Evolutionary conservation across 805 yeast species (phyloP).

Genomic region (Kazachstania taianensis): DNA sequence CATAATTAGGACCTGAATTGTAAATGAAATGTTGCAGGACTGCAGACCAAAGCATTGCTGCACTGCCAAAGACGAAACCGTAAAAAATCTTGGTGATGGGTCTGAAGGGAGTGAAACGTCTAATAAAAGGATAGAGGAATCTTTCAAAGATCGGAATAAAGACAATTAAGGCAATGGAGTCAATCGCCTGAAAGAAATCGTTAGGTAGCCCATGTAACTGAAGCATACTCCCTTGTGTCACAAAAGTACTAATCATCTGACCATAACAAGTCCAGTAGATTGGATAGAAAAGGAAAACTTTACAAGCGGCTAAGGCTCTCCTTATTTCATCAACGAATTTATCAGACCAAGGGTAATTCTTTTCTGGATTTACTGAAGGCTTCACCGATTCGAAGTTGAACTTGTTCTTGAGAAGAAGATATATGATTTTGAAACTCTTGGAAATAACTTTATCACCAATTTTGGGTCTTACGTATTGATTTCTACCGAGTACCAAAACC

Average conservation of each 20-base stretch:
- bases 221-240: slow-evolving; percentile 67
- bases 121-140: slow-evolving; percentile 44
- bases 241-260: slow-evolving; percentile 64
- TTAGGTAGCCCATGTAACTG: slow-evolving; percentile 70
- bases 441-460: slow-evolving; percentile 53
- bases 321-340: slow-evolving; percentile 63
- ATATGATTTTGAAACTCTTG: slow-evolving; percentile 38
- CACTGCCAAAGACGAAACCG: slow-evolving; percentile 58
- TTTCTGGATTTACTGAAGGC: slow-evolving; percentile 43
- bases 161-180: slow-evolving; percentile 66
- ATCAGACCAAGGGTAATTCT: slow-evolving; percentile 50
- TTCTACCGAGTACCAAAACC: slow-evolving; percentile 43
- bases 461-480: slow-evolving; percentile 46
- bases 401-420: slow-evolving; percentile 37
- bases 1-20: slow-evolving; percentile 64
- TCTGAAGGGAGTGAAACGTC: slow-evolving; percentile 43
- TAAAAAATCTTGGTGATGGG: slow-evolving; percentile 63
- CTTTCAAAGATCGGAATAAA: slow-evolving; percentile 65
- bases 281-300: slow-evolving; percentile 61
- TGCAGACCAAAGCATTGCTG: slow-evolving; percentile 67
- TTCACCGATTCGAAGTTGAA: slow-evolving; percentile 45
- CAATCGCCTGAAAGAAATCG: slow-evolving; percentile 66
- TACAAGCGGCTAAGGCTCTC: slow-evolving; percentile 59
- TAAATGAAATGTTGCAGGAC: slow-evolving; percentile 64
- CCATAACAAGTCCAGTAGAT: slow-evolving; percentile 67